These are phyloP conservation scores for Oryza punctata DNA, from an alignment of 176 grass and related monocot species.

Conservation along the genomic window DNA sequence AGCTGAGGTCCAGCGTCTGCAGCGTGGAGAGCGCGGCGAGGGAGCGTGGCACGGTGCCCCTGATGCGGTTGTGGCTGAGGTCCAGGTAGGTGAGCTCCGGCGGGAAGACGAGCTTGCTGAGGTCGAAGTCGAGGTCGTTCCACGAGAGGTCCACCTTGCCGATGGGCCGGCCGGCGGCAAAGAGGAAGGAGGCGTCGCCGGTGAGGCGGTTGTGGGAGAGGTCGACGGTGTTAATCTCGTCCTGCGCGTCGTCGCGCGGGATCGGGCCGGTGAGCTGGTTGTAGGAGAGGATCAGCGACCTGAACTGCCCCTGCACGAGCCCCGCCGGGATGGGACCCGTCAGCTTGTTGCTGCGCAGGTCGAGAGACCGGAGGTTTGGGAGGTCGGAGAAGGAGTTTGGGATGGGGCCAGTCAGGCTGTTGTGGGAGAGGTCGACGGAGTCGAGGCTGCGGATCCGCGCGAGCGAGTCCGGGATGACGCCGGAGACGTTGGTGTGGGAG, in stretches of 20 bases:
- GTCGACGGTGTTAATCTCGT: constrained; percentile 62
- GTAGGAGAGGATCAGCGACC: constrained; percentile 52
- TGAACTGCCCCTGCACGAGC: constrained; percentile 53
- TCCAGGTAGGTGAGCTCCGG: constrained; percentile 64
- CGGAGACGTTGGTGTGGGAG: constrained; percentile 61
- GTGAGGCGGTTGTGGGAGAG: constrained; percentile 70
- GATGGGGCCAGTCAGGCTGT: constrained; percentile 53
- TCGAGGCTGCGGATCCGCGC: constrained; percentile 43
- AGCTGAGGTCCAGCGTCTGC: constrained; percentile 70
- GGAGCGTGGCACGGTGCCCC: constrained; percentile 55
- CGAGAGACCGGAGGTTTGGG: constrained; percentile 48
- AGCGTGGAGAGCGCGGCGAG: constrained; percentile 47
- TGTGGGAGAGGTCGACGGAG: constrained; percentile 58
- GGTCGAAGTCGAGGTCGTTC: constrained; percentile 78
- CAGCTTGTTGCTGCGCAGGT: constrained; percentile 55
- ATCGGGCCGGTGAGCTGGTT: constrained; percentile 67
- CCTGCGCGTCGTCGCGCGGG: constrained; percentile 55
- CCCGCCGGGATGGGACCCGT: constrained; percentile 53
- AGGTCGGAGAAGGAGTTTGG: constrained; percentile 52
- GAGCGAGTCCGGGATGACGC: constrained; percentile 58
- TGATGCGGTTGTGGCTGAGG: constrained; percentile 76
- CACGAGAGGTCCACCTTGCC: constrained; percentile 72
- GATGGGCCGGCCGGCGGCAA: constrained; percentile 44
- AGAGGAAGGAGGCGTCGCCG: constrained; percentile 64
- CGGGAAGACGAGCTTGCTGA: constrained; percentile 58